Conservation (phyloP, 768 basidiomycete species). For the Fibroporia radiculosa region DNA sequence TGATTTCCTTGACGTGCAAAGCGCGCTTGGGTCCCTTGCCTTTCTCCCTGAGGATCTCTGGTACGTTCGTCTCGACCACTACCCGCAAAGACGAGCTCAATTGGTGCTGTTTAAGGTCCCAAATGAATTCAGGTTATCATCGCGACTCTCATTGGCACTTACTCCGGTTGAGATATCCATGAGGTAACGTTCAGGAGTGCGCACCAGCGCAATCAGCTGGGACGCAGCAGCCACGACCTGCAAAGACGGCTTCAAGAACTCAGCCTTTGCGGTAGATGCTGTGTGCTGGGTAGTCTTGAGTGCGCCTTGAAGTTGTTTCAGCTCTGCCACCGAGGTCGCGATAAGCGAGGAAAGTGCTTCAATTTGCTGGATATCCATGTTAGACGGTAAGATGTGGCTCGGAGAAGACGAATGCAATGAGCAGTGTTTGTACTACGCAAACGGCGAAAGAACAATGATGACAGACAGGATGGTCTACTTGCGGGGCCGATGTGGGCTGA, state of each 20-base stretch:
- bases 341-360: conserved; percentile 1
- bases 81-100: conserved; percentile 15
- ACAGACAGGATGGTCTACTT: too few relatives aligned
- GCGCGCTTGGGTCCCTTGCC: conserved; percentile 25
- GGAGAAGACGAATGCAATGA: too few relatives aligned
- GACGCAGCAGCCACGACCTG: conserved; percentile 5
- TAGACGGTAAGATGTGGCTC: too few relatives aligned
- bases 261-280: conserved; percentile 1
- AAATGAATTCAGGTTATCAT: background rate
- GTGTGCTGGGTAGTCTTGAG: conserved; percentile 4
- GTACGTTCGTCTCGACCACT: conserved; percentile 26
- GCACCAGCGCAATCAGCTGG: conserved; percentile 4
- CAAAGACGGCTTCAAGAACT: conserved; percentile 4
- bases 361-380: conserved; percentile 5
- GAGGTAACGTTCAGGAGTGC: conserved; percentile 2
- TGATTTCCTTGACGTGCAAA: conserved; percentile 31
- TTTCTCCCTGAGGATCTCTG: conserved; percentile 34
- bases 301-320: conserved; percentile 2
- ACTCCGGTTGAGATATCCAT: conserved; percentile 6
- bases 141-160: background rate
- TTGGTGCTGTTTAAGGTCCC: conserved; percentile 1
- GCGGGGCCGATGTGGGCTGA: too few relatives aligned
- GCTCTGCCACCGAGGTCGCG: conserved; percentile 1
- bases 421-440: too few relatives aligned
- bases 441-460: too few relatives aligned